Percentiles rank a stretch among this genome's conserved stretches.
These are phyloP conservation scores for Exophiala aquamarina DNA, from an alignment of 2,329 filamentous ascomycete species.

Conservation along the genomic window DNA sequence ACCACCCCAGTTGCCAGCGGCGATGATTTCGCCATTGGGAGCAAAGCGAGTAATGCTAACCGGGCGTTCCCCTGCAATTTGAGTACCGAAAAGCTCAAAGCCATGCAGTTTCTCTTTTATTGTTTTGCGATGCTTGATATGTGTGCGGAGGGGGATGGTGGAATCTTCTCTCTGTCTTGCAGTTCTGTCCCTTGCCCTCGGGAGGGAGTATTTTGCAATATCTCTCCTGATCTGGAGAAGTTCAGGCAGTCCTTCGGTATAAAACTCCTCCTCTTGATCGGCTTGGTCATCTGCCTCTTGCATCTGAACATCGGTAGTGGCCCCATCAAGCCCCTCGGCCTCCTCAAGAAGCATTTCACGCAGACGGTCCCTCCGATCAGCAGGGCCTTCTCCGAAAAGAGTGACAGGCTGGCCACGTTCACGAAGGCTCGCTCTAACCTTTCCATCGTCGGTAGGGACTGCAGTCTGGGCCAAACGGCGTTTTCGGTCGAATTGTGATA, in stretches of 20 bases:
- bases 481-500: slow-evolving; percentile 88
- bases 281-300: slow-evolving; percentile 61
- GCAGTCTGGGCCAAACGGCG: slow-evolving; percentile 82
- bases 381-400: slow-evolving; percentile 85
- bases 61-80: slow-evolving; percentile 86
- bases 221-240: slow-evolving; percentile 74
- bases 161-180: slow-evolving; percentile 78
- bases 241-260: slow-evolving; percentile 75
- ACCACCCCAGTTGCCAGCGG: slow-evolving; percentile 90
- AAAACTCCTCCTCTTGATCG: slow-evolving; percentile 90
- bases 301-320: slow-evolving; percentile 55
- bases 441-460: slow-evolving; percentile 89
- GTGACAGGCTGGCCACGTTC: slow-evolving; percentile 92
- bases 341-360: slow-evolving; percentile 74
- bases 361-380: slow-evolving; percentile 81
- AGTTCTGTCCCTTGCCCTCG: slow-evolving; percentile 74
- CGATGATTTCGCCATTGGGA: slow-evolving; percentile 78
- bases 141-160: slow-evolving; percentile 79
- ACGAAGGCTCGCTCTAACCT: slow-evolving; percentile 76
- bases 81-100: slow-evolving; percentile 90
- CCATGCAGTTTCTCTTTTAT: slow-evolving; percentile 78
- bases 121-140: slow-evolving; percentile 87
- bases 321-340: slow-evolving; percentile 54
- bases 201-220: slow-evolving; percentile 81
- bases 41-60: slow-evolving; percentile 91